Conservation (phyloP, 2,329 filamentous ascomycete genomes). For the Blastomyces gilchristii region DNA sequence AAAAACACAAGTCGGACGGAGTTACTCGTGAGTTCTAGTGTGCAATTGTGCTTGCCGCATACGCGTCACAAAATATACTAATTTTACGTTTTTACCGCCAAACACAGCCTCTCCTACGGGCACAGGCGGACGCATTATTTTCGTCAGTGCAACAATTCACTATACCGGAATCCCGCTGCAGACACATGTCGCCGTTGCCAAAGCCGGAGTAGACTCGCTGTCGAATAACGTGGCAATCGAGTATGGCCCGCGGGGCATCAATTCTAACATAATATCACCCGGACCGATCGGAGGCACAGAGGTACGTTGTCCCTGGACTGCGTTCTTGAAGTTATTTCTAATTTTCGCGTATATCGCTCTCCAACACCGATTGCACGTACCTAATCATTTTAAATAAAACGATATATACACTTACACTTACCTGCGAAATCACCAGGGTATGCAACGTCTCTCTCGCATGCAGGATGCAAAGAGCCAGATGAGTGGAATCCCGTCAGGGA, state of each 20-base stretch:
- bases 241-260: constrained; percentile 77
- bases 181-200: constrained; percentile 81
- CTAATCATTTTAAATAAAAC: neutral
- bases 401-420: neutral
- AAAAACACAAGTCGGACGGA: constrained; percentile 50
- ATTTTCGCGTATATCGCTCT: neutral
- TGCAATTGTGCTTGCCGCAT: neutral
- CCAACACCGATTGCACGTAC: neutral
- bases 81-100: constrained; percentile 16
- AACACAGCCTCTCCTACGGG: constrained; percentile 34
- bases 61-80: neutral
- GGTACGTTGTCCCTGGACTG: constrained; percentile 16
- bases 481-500: constrained; percentile 57
- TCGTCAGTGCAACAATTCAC: constrained; percentile 83
- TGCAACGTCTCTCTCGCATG: constrained; percentile 52
- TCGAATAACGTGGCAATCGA: constrained; percentile 72
- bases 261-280: constrained; percentile 79
- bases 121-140: constrained; percentile 75
- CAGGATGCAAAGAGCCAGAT: constrained; percentile 40
- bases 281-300: constrained; percentile 82
- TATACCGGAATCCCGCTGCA: constrained; percentile 80
- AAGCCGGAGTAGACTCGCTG: constrained; percentile 81
- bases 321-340: neutral
- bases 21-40: constrained; percentile 35
- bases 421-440: constrained; percentile 37